Percentiles rank a stretch among this genome's conserved stretches.
These are phyloP conservation scores for Leccinum holopus DNA, from an alignment of 1,284 basidiomycete species.

Conservation along the genomic window DNA sequence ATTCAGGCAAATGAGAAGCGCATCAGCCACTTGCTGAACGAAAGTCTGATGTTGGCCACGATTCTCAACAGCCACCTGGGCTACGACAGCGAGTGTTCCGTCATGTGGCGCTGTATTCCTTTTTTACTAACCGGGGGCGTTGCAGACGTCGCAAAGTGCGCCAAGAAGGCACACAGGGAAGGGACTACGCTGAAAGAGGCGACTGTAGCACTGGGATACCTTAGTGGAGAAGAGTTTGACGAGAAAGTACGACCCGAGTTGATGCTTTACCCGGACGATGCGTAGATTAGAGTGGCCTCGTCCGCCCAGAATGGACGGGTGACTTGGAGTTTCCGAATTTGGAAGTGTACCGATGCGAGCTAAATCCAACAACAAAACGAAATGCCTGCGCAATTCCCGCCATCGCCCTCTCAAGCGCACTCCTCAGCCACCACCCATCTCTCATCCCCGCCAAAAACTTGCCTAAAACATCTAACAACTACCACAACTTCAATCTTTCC, in stretches of 20 bases:
- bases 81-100: constrained; percentile 79
- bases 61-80: constrained; percentile 92
- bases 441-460: not conserved
- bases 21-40: constrained; percentile 87
- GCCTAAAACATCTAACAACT: not conserved
- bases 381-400: constrained; percentile 37
- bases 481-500: not conserved
- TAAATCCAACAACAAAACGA: constrained; percentile 38
- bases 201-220: constrained; percentile 82
- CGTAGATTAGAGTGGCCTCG: constrained; percentile 18
- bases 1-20: constrained; percentile 95
- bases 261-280: constrained; percentile 75
- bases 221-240: constrained; percentile 94
- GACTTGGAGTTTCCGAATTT: constrained; percentile 31
- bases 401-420: constrained; percentile 29
- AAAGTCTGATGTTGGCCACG: constrained; percentile 96
- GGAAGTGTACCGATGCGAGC: constrained; percentile 37
- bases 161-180: constrained; percentile 99
- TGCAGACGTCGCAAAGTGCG: constrained; percentile 93
- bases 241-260: constrained; percentile 92
- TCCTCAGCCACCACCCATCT: constrained; percentile 20
- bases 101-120: not conserved
- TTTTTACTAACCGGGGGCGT: constrained; percentile 13
- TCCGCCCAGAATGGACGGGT: constrained; percentile 28
- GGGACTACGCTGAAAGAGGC: constrained; percentile 96